Conservation (phyloP, 192 early-diverging fungal species). For the Backusella liffmaniae region DNA sequence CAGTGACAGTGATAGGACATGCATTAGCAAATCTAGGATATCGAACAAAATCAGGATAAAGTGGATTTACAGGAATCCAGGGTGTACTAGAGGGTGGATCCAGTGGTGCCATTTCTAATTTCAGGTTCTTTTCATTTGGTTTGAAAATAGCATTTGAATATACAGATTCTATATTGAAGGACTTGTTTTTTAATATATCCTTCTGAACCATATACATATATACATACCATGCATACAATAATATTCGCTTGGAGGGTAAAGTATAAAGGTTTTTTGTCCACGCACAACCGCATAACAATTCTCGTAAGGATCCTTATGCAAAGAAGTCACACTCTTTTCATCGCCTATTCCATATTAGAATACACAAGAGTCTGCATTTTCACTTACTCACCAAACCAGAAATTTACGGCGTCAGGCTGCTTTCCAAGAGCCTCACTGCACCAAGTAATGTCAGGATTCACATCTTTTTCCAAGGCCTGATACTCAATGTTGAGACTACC, state of each 20-base stretch:
- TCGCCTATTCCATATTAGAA: constrained; percentile 8
- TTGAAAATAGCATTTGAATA: constrained; percentile 20
- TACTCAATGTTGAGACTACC: constrained; percentile 48
- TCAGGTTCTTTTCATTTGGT: constrained; percentile 4
- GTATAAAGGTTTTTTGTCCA: constrained; percentile 46
- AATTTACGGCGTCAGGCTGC: constrained; percentile 49
- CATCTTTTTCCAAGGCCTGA: constrained; percentile 35
- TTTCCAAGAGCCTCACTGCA: constrained; percentile 42
- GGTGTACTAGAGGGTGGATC: constrained; percentile 33
- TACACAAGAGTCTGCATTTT: too few species aligned
- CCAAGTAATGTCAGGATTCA: constrained; percentile 42
- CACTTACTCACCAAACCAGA: constrained; percentile 43
- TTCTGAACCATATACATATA: neutral
- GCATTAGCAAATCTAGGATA: constrained; percentile 44
- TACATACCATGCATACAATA: constrained; percentile 49
- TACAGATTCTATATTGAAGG: constrained; percentile 9
- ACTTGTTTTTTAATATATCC: neutral
- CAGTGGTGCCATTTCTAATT: constrained; percentile 30
- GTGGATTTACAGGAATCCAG: constrained; percentile 49
- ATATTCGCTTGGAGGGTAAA: constrained; percentile 49
- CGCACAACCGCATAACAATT: constrained; percentile 52
- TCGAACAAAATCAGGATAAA: constrained; percentile 34
- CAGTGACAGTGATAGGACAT: constrained; percentile 38
- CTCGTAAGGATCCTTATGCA: constrained; percentile 58
- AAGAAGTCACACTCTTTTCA: constrained; percentile 39